Percentiles rank a stretch among this genome's conserved stretches.
phyloP scores from a whole-genome alignment of 805 yeast genomes.

The Torulaspora microellipsoides region DNA sequence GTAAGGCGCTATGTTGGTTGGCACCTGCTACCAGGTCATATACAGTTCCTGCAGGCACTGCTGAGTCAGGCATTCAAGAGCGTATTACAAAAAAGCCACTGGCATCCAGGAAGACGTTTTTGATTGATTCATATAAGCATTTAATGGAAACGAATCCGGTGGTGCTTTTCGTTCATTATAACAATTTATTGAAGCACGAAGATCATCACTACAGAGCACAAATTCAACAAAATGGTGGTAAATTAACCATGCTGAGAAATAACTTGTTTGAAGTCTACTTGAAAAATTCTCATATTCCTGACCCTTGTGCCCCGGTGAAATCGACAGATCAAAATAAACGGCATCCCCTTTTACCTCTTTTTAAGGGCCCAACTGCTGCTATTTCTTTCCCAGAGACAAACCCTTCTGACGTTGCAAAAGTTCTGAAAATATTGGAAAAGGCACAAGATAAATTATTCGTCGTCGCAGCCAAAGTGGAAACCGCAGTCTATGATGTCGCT shows the following conservation, averaged over 20 bases:
- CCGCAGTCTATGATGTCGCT: conserved; percentile 46
- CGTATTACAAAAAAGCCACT: conserved; percentile 56
- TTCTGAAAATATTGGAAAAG: conserved; percentile 55
- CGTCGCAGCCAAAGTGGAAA: conserved; percentile 81
- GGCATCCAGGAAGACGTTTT: conserved; percentile 77
- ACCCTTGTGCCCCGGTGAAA: conserved; percentile 60
- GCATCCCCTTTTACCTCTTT: conserved; percentile 68
- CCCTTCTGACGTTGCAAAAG: conserved; percentile 60
- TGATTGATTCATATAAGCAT: conserved; percentile 74
- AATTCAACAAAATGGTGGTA: conserved; percentile 62
- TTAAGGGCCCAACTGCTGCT: conserved; percentile 83
- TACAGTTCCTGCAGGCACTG: conserved; percentile 2
- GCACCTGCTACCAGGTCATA: background rate
- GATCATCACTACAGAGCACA: conserved; percentile 58
- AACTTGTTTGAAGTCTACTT: conserved; percentile 70
- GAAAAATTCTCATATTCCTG: conserved; percentile 59
- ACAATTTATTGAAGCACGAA: conserved; percentile 69
- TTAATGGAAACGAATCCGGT: conserved; percentile 65
- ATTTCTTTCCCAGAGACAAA: conserved; percentile 63
- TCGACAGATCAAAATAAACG: conserved; percentile 42
- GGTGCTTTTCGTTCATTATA: conserved; percentile 77
- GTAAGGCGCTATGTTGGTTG: background rate
- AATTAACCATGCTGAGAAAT: conserved; percentile 63
- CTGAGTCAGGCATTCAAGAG: conserved; percentile 2
- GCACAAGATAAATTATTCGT: conserved; percentile 72